These are phyloP conservation scores for Mortierella claussenii DNA, from an alignment of 192 early-diverging fungal genomes.

Conservation along the genomic window DNA sequence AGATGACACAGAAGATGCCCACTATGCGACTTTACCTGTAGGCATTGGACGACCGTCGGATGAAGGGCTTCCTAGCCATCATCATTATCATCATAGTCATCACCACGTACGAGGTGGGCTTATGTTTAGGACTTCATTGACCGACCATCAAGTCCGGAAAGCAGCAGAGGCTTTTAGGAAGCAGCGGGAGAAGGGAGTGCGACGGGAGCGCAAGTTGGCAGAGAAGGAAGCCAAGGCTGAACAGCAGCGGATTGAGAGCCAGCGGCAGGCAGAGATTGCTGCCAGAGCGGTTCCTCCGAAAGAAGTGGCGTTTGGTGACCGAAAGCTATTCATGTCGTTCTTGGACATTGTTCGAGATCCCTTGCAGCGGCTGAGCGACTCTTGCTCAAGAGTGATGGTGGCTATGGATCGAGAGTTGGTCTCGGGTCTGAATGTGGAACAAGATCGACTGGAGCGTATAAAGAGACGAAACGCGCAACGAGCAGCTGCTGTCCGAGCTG, in stretches of 20 bases:
- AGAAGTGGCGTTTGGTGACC: conserved; percentile 56
- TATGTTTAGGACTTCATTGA: not conserved
- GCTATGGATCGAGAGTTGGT: conserved; percentile 44
- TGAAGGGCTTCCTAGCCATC: not conserved
- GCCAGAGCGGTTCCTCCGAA: conserved; percentile 41
- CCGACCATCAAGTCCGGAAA: conserved; percentile 28
- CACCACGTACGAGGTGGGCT: too few species aligned
- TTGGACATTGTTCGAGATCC: conserved; percentile 61
- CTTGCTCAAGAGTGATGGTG: conserved; percentile 49
- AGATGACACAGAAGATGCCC: conserved; percentile 1
- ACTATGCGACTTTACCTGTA: conserved; percentile 16
- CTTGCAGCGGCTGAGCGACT: conserved; percentile 52
- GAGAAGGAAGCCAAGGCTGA: conserved; percentile 19
- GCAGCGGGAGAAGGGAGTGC: conserved; percentile 15
- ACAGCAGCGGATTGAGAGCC: conserved; percentile 3
- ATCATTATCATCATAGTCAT: not conserved
- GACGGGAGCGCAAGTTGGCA: conserved; percentile 18
- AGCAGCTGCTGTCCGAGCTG: conserved; percentile 28
- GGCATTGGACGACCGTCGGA: not conserved
- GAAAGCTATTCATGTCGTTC: conserved; percentile 61
- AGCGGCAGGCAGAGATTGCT: conserved; percentile 23
- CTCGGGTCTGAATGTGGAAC: conserved; percentile 38
- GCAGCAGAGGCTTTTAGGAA: conserved; percentile 29
- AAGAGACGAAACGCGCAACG: conserved; percentile 35
- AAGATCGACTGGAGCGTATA: conserved; percentile 50